Percentiles rank a stretch among this genome's conserved stretches.
Evolutionary conservation across 164 flowering plant species (phyloP).

Genomic region (Saururus chinensis): DNA sequence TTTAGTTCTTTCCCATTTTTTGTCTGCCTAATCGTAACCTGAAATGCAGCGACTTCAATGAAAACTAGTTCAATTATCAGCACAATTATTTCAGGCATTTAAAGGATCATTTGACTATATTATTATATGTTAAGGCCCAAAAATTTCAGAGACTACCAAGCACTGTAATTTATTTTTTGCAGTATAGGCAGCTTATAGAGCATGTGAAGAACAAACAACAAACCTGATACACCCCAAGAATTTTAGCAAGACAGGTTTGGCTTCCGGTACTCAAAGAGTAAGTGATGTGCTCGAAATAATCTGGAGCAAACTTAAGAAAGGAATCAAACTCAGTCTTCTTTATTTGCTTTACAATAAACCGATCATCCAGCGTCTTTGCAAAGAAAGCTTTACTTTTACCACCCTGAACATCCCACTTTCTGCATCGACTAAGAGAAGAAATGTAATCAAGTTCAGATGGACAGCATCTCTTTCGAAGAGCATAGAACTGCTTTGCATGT

Average conservation of each 20-base stretch:
- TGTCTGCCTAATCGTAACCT: conserved; percentile 54
- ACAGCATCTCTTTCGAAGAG: conserved; percentile 57
- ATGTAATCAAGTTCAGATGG: conserved; percentile 71
- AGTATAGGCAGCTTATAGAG: background rate
- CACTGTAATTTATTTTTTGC: too few species aligned
- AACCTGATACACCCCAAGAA: conserved; percentile 94
- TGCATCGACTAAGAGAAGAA: conserved; percentile 83
- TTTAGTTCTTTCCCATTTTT: conserved; percentile 63
- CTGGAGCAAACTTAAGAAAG: conserved; percentile 64
- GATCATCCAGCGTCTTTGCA: conserved; percentile 86
- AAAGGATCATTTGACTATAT: background rate
- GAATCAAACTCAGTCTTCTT: conserved; percentile 82
- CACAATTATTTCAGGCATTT: too few species aligned
- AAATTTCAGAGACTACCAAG: too few species aligned
- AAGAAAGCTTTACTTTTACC: conserved; percentile 89
- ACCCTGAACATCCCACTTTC: conserved; percentile 89
- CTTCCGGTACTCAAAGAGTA: conserved; percentile 50
- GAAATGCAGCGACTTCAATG: conserved; percentile 6
- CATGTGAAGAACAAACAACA: background rate
- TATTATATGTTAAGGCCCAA: too few species aligned
- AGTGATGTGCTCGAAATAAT: conserved; percentile 69
- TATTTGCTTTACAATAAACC: conserved; percentile 84
- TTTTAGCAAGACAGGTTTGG: conserved; percentile 92
- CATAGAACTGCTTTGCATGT: conserved; percentile 51
- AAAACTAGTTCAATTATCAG: background rate